Evolutionary conservation across 495 filamentous ascomycete species (phyloP).

Genomic region (Astrocystis sublimbata): DNA sequence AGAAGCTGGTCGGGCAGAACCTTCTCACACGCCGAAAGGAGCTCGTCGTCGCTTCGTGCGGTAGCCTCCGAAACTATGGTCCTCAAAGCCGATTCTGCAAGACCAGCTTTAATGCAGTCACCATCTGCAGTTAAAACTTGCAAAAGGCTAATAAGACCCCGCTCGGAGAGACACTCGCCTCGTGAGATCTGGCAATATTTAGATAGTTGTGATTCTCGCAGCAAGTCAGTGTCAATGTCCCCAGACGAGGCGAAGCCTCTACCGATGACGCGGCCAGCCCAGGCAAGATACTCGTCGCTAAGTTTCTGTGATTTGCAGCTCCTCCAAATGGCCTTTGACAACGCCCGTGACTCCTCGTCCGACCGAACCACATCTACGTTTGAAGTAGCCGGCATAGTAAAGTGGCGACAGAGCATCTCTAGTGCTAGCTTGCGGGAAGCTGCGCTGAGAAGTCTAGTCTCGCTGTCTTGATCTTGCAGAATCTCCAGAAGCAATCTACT

Average conservation of each 20-base stretch:
- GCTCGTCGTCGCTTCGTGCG: slow-evolving; percentile 44
- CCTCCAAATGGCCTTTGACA: slow-evolving; percentile 68
- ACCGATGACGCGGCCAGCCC: slow-evolving; percentile 83
- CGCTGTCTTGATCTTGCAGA: slow-evolving; percentile 66
- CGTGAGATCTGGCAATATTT: slow-evolving; percentile 46
- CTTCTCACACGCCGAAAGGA: slow-evolving; percentile 52
- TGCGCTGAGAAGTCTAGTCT: slow-evolving; percentile 63
- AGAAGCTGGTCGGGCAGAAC: slow-evolving; percentile 44
- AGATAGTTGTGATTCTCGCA: slow-evolving; percentile 57
- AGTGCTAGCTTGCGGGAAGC: slow-evolving; percentile 69
- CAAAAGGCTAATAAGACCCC: slow-evolving; percentile 63
- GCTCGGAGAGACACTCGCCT: slow-evolving; percentile 44
- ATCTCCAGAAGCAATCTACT: slow-evolving; percentile 73
- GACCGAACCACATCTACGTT: slow-evolving; percentile 61
- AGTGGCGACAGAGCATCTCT: slow-evolving; percentile 70
- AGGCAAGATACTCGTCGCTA: slow-evolving; percentile 70
- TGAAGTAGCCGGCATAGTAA: slow-evolving; percentile 57
- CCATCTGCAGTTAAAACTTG: slow-evolving; percentile 65
- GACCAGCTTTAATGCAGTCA: slow-evolving; percentile 63
- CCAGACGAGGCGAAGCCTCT: slow-evolving; percentile 79
- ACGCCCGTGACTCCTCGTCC: slow-evolving; percentile 60
- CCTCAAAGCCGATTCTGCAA: slow-evolving; percentile 77
- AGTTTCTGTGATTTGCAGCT: slow-evolving; percentile 63
- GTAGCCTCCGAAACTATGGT: slow-evolving; percentile 60
- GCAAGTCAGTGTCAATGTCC: slow-evolving; percentile 57